phyloP scores from a whole-genome alignment of 1,284 basidiomycete genomes.

The Leccinum griseonigrum region DNA sequence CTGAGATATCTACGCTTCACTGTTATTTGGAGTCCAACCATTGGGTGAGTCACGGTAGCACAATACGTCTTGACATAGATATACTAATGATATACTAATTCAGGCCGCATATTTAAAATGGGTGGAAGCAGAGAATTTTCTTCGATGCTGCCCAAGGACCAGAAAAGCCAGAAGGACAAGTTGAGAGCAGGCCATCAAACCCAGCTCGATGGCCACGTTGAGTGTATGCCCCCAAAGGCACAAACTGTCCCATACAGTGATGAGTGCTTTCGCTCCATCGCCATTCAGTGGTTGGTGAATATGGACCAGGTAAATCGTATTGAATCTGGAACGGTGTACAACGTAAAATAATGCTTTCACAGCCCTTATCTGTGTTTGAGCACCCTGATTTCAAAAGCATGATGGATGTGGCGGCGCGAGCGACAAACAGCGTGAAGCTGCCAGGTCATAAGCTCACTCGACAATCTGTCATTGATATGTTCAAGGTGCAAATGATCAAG shows the following conservation, averaged over 20 bases:
- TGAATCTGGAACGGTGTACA: too few species aligned
- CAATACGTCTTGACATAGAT: too few species aligned
- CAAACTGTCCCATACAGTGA: slow-evolving; percentile 15
- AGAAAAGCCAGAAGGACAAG: too few species aligned
- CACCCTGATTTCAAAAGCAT: neutral
- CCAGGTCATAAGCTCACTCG: neutral
- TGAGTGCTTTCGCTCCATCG: slow-evolving; percentile 14
- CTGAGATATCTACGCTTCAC: neutral
- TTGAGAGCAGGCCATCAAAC: too few species aligned
- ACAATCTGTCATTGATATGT: neutral
- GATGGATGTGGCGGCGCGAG: neutral
- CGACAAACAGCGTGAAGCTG: neutral
- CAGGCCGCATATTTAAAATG: too few species aligned
- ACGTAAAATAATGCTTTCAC: too few species aligned
- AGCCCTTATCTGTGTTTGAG: neutral
- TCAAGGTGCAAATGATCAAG: neutral
- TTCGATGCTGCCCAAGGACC: too few species aligned
- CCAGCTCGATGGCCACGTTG: neutral
- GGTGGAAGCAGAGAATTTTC: too few species aligned
- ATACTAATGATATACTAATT: too few species aligned
- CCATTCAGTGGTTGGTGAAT: slow-evolving; percentile 26
- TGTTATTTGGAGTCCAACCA: neutral
- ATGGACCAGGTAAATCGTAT: slow-evolving; percentile 23
- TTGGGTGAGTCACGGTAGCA: neutral
- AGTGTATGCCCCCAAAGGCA: neutral